phyloP scores from a whole-genome alignment of 2,329 filamentous ascomycete species.

The Cladosporium phlei region DNA sequence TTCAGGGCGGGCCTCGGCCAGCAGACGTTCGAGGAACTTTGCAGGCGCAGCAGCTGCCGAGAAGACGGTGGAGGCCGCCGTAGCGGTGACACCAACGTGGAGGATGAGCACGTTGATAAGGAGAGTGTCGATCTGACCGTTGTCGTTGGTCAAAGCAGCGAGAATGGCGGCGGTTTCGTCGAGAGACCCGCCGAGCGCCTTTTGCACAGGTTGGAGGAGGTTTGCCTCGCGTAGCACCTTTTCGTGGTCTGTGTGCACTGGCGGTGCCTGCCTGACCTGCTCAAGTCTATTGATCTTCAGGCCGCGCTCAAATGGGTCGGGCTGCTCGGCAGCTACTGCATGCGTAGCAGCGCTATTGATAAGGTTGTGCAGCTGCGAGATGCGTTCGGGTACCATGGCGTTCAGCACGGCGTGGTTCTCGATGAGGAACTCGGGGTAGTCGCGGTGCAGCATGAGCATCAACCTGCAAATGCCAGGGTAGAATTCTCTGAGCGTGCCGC shows the following conservation, averaged over 20 bases:
- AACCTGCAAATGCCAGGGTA: slow-evolving; percentile 82
- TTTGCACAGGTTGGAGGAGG: slow-evolving; percentile 52
- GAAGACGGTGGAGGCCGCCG: slow-evolving; percentile 59
- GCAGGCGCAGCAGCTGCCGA: slow-evolving; percentile 62
- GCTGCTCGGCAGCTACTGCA: slow-evolving; percentile 61
- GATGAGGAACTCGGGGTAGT: slow-evolving; percentile 88
- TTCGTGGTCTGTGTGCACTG: slow-evolving; percentile 59
- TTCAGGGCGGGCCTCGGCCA: slow-evolving; percentile 69
- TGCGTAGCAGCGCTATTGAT: slow-evolving; percentile 76
- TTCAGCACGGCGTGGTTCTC: slow-evolving; percentile 81
- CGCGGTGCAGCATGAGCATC: slow-evolving; percentile 80
- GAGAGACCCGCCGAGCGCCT: slow-evolving; percentile 49
- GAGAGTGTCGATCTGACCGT: slow-evolving; percentile 38
- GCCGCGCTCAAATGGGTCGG: slow-evolving; percentile 67
- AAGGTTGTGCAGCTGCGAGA: slow-evolving; percentile 81
- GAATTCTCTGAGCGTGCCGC: slow-evolving; percentile 77
- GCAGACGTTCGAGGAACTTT: slow-evolving; percentile 68
- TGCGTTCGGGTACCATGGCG: slow-evolving; percentile 75
- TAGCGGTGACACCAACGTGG: slow-evolving; percentile 71
- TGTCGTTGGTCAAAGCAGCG: slow-evolving; percentile 62
- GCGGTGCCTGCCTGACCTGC: slow-evolving; percentile 65
- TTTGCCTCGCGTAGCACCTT: slow-evolving; percentile 46
- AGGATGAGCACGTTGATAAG: slow-evolving; percentile 80
- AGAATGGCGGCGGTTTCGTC: slow-evolving; percentile 73
- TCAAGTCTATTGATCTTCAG: slow-evolving; percentile 73